A percentile compares a stretch with the other conserved stretches of the same genome.
Conservation (phyloP, 2,329 filamentous ascomycete genomes). For the Aspergillus caelatus region DNA sequence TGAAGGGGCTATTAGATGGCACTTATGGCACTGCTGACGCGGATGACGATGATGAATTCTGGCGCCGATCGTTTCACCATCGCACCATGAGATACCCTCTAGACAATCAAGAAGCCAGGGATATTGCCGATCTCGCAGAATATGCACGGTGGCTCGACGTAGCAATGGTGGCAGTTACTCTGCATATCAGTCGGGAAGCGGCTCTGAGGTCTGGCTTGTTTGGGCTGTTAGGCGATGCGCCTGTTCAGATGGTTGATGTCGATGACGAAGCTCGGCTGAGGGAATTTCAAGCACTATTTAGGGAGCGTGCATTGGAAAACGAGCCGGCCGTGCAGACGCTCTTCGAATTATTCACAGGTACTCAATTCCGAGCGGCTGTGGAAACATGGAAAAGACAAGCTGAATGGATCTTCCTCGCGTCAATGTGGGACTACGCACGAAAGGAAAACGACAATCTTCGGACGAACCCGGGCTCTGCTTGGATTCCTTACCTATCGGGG, state of each 20-base stretch:
- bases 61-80: too few species aligned
- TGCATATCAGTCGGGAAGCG: background rate
- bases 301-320: background rate
- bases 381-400: background rate
- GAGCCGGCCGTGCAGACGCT: background rate
- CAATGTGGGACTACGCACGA: background rate
- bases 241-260: background rate
- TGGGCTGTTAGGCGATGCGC: background rate
- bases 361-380: background rate
- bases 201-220: background rate
- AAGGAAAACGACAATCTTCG: background rate
- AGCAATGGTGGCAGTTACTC: background rate
- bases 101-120: accelerated
- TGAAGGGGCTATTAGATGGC: background rate
- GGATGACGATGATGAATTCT: background rate
- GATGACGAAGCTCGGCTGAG: background rate
- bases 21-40: background rate
- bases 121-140: background rate
- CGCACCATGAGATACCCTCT: too few species aligned
- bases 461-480: background rate
- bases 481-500: background rate
- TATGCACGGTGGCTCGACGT: background rate
- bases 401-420: background rate
- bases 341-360: background rate
- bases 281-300: background rate